Evolutionary conservation across 2,329 filamentous ascomycete species (phyloP).

Genomic region (Chaetomium sp.): DNA sequence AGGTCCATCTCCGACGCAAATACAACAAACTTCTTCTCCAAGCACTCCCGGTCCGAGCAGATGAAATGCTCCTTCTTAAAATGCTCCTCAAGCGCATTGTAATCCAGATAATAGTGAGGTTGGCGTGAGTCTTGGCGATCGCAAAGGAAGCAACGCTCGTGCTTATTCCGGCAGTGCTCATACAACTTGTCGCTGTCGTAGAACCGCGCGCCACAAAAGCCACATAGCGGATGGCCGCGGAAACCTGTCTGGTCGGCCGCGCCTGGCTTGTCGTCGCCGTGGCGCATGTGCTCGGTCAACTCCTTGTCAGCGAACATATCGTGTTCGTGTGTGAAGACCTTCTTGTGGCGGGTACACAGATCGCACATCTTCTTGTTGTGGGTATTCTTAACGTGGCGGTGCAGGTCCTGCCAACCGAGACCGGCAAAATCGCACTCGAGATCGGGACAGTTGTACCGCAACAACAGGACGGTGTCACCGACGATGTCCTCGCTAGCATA

Average conservation of each 20-base stretch:
- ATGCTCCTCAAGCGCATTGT: conserved; percentile 77
- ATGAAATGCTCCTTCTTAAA: conserved; percentile 83
- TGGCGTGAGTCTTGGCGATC: conserved; percentile 63
- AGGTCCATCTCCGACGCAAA: conserved; percentile 93
- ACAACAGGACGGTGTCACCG: conserved; percentile 78
- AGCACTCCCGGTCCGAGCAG: conserved; percentile 76
- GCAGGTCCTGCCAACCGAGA: conserved; percentile 52
- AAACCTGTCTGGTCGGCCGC: conserved; percentile 91
- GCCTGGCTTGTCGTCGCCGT: conserved; percentile 85
- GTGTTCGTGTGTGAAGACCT: conserved; percentile 97
- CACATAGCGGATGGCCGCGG: conserved; percentile 89
- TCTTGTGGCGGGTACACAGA: conserved; percentile 87
- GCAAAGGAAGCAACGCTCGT: conserved; percentile 93
- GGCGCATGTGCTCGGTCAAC: conserved; percentile 78
- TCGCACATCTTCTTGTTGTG: conserved; percentile 91
- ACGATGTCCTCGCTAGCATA: conserved; percentile 87
- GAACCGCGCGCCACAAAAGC: conserved; percentile 85
- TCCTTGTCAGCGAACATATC: conserved; percentile 79
- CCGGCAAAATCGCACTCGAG: conserved; percentile 73
- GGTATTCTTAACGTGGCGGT: conserved; percentile 70
- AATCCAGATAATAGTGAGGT: conserved; percentile 88
- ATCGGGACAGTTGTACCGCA: conserved; percentile 94
- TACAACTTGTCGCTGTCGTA: conserved; percentile 96
- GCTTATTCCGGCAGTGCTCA: conserved; percentile 84
- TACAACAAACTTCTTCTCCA: conserved; percentile 97